A percentile compares a stretch with the other conserved stretches of the same genome.
Evolutionary conservation across 345 rosid species (phyloP).

Genomic region (Acer yangbiense): DNA sequence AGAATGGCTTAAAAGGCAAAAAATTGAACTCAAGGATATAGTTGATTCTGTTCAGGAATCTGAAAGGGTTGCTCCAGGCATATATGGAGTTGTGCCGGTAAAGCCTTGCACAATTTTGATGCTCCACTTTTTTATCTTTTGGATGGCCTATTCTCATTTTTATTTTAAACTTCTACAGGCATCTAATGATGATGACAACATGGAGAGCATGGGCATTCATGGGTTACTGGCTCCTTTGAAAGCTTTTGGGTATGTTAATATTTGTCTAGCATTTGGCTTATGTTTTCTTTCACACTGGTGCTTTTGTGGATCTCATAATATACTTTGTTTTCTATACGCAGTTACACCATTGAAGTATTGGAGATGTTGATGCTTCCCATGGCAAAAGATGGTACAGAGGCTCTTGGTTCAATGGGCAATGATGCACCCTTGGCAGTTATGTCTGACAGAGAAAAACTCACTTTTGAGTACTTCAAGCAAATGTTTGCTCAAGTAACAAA

Average conservation of each 20-base stretch:
- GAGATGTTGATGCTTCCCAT: constrained; percentile 99
- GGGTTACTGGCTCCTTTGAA: constrained; percentile 89
- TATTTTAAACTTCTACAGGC: constrained; percentile 39
- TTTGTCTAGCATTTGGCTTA: not conserved
- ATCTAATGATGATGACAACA: constrained; percentile 68
- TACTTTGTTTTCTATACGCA: constrained; percentile 35
- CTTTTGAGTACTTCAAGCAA: constrained; percentile 98
- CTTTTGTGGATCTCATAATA: constrained; percentile 10
- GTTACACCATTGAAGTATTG: constrained; percentile 95
- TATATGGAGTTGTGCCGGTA: constrained; percentile 74
- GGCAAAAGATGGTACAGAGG: constrained; percentile 96
- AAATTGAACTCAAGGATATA: constrained; percentile 75
- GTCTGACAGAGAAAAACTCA: constrained; percentile 87
- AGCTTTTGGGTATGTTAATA: constrained; percentile 83
- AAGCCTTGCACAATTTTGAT: constrained; percentile 21
- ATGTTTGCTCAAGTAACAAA: constrained; percentile 99
- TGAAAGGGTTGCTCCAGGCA: constrained; percentile 56
- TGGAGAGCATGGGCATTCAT: constrained; percentile 89
- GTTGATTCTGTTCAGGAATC: constrained; percentile 68
- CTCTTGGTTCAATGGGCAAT: constrained; percentile 99
- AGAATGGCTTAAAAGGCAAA: constrained; percentile 91
- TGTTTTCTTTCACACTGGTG: not conserved
- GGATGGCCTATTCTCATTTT: not conserved
- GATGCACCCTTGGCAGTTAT: constrained; percentile 97
- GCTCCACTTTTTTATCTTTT: not conserved